phyloP scores from a whole-genome alignment of 2,329 filamentous ascomycete genomes.

The Parastagonospora avenae region DNA sequence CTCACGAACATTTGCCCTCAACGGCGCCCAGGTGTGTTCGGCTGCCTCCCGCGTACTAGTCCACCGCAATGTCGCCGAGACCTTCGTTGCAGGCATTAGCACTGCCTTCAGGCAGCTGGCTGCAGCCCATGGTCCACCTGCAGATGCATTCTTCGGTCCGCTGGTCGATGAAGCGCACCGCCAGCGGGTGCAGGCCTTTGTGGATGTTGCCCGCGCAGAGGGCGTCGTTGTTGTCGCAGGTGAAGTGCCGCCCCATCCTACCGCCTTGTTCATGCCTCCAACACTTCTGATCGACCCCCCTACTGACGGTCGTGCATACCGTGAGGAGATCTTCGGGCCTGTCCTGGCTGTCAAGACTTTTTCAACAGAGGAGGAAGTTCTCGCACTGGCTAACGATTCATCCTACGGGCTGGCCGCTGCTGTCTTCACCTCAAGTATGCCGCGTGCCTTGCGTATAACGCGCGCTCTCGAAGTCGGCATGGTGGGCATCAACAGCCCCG shows the following conservation, averaged over 20 bases:
- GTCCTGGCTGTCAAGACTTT: slow-evolving; percentile 33
- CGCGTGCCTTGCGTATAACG: slow-evolving; percentile 22
- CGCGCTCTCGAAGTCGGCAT: slow-evolving; percentile 24
- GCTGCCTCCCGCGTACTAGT: slow-evolving; percentile 58
- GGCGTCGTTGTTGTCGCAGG: too few relatives aligned
- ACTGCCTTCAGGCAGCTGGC: slow-evolving; percentile 26
- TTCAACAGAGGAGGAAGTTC: slow-evolving; percentile 36
- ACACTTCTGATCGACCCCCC: too few relatives aligned
- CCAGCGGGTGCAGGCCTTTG: too few relatives aligned
- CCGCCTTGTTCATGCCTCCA: too few relatives aligned
- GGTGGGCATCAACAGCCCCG: slow-evolving; percentile 19
- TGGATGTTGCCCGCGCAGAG: too few relatives aligned
- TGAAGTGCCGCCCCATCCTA: too few relatives aligned
- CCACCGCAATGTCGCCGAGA: slow-evolving; percentile 33
- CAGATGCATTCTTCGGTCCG: slow-evolving; percentile 31
- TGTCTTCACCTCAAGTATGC: slow-evolving; percentile 15
- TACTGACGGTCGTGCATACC: slow-evolving; percentile 31
- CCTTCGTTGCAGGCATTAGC: slow-evolving; percentile 37
- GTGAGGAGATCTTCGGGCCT: slow-evolving; percentile 39
- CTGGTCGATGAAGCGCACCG: slow-evolving; percentile 37
- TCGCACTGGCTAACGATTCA: slow-evolving; percentile 36
- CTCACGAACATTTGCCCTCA: slow-evolving; percentile 50
- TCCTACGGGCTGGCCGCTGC: slow-evolving; percentile 15
- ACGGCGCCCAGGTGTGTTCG: slow-evolving; percentile 63
- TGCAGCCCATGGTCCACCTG: slow-evolving; percentile 17